Percentiles rank a stretch among this genome's conserved stretches.
Conservation (phyloP, 768 basidiomycete genomes). For the Tremella fuciformis region DNA sequence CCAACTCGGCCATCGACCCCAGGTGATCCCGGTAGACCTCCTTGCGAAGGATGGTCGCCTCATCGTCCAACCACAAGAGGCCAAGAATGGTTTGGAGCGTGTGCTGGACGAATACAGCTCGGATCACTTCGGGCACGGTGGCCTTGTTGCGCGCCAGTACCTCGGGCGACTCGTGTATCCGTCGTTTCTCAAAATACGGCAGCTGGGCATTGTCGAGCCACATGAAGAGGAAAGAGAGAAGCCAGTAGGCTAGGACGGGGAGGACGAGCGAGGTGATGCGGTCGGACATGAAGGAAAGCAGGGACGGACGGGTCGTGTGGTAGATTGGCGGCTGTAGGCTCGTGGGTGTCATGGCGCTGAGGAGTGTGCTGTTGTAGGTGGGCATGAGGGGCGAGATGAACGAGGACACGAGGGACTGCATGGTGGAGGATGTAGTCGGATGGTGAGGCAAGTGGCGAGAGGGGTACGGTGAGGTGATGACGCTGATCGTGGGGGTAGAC, state of each 20-base stretch:
- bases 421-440: conserved; percentile 10
- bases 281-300: conserved; percentile 64
- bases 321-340: conserved; percentile 53
- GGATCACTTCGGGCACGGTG: conserved; percentile 67
- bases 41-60: conserved; percentile 34
- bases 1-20: conserved; percentile 41
- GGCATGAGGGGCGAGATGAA: conserved; percentile 8
- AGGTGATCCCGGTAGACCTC: conserved; percentile 48
- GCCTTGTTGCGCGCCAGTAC: conserved; percentile 71
- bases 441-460: conserved; percentile 3
- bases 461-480: too few species aligned
- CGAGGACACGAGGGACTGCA: conserved; percentile 8
- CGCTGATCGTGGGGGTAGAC: too few species aligned
- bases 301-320: conserved; percentile 44
- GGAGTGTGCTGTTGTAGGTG: conserved; percentile 38
- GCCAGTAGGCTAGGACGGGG: conserved; percentile 83
- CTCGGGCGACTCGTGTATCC: conserved; percentile 84
- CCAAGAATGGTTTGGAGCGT: conserved; percentile 76
- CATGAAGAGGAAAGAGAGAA: conserved; percentile 73
- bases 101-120: conserved; percentile 83
- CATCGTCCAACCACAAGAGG: conserved; percentile 62
- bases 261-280: conserved; percentile 66
- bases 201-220: conserved; percentile 67
- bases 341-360: conserved; percentile 40
- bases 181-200: conserved; percentile 70